Evolutionary conservation across 768 basidiomycete species (phyloP), one percentile per base, ranked within the genome.

Genomic region (Pleurotus citrinopileatus): DNA sequence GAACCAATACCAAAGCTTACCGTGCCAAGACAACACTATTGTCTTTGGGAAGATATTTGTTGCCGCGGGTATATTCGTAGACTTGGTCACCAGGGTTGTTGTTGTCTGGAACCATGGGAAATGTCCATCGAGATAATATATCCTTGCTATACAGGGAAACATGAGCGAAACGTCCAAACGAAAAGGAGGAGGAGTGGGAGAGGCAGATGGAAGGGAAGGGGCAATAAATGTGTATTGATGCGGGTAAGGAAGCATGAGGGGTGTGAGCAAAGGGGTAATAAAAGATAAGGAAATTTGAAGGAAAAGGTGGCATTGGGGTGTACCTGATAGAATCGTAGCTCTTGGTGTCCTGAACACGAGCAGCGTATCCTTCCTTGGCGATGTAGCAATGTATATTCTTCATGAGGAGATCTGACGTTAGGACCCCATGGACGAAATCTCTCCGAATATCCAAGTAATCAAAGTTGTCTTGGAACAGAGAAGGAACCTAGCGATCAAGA

Each of bases 381-480:
- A 96, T 79, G 62, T 94, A 91, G 60, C 94, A 93, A 63, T 92
- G 83, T 48, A 98, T 95, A 57, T 86, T 94, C 71, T 97, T 97
- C 80, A 92, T 93, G 38, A 98, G 78, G 29, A 98, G 69, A 68
- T 99, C 97, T 12, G 93, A 95, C 0, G 92, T 96, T 59, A 99
- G 77, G 43, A 99, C 82, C 15, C 96, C 96, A 64, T 91, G 91
- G 13, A 98, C 89, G 63, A 99, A 97, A 70, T 98, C 94, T 59
- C 84, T 78, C 54, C 94, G 84, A 56, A 98, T 80, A 70, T 95
- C 93, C 12, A 86, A 84, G 64, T 95, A 98, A 71, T 98, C 97
- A 64, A 99, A 99, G 71, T 98, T 98, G 72, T 98, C 97, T 67
- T 95, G 94, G 73, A 98, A 99, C 3, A 98, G 67, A 1, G 95